phyloP scores from a whole-genome alignment of 2,329 filamentous ascomycete genomes.

The Hypoxylon rubiginosum region DNA sequence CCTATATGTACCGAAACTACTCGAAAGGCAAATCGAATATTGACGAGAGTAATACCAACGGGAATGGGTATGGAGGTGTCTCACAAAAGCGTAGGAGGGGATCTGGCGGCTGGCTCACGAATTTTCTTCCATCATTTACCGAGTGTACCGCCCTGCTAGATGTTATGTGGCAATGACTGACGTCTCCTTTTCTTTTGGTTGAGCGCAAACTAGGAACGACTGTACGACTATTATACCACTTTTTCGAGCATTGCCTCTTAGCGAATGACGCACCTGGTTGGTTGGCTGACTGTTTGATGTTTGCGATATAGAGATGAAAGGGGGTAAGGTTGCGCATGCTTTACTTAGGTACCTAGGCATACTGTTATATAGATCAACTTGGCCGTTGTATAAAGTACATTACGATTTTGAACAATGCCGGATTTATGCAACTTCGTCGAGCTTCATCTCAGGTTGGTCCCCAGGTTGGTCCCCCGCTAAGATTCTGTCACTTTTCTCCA shows the following conservation, averaged over 20 bases:
- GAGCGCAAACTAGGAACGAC: constrained; percentile 36
- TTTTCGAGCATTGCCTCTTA: constrained; percentile 27
- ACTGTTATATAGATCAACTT: constrained; percentile 23
- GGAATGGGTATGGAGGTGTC: constrained; percentile 7
- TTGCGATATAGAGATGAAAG: constrained; percentile 13
- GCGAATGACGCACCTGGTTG: constrained; percentile 16
- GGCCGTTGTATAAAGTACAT: constrained; percentile 14
- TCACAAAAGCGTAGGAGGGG: constrained; percentile 12
- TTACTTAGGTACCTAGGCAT: constrained; percentile 7
- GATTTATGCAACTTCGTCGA: background rate
- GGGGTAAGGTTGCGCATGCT: constrained; percentile 2
- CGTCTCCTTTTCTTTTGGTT: constrained; percentile 31
- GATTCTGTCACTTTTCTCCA: background rate
- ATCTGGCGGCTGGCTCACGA: constrained; percentile 22
- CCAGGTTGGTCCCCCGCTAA: background rate
- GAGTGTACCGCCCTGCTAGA: constrained; percentile 28
- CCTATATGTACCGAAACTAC: constrained; percentile 18
- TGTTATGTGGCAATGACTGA: constrained; percentile 28
- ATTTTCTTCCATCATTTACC: constrained; percentile 32
- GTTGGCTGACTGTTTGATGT: constrained; percentile 14
- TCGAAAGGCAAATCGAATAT: constrained; percentile 16
- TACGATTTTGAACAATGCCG: background rate
- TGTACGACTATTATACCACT: constrained; percentile 43
- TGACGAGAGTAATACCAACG: background rate
- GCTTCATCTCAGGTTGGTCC: background rate